These are phyloP conservation scores for Linanthus parryae DNA, from an alignment of 148 eudicot genomes.

Conservation along the genomic window DNA sequence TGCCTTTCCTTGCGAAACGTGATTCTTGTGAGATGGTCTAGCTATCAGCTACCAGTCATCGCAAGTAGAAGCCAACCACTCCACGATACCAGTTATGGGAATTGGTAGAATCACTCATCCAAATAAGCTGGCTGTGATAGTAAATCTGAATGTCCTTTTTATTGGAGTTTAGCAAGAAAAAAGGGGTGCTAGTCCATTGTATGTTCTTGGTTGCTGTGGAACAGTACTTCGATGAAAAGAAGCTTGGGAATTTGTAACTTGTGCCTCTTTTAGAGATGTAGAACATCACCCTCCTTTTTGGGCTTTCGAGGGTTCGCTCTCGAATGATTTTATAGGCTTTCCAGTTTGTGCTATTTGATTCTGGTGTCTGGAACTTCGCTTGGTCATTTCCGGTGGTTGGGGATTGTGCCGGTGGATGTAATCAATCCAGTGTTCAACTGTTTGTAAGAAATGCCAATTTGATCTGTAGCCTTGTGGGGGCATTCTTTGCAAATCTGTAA, in stretches of 20 bases:
- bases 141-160: no score
- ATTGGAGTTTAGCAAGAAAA: neutral
- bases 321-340: neutral
- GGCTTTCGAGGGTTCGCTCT: neutral
- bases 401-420: conserved; percentile 3
- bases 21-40: no score
- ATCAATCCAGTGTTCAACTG: neutral
- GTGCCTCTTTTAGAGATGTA: neutral
- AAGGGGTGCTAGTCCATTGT: neutral
- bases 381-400: neutral
- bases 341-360: neutral
- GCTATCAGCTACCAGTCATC: no score
- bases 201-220: neutral
- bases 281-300: neutral
- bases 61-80: no score
- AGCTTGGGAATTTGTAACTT: neutral
- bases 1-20: no score
- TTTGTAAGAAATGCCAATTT: neutral
- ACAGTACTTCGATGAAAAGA: neutral
- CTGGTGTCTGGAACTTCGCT: conserved; percentile 1
- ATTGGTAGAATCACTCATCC: no score
- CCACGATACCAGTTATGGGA: no score
- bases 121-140: no score
- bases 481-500: neutral
- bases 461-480: neutral